These are phyloP conservation scores for Serendipita sp. DNA, from an alignment of 768 basidiomycete genomes.

Conservation along the genomic window DNA sequence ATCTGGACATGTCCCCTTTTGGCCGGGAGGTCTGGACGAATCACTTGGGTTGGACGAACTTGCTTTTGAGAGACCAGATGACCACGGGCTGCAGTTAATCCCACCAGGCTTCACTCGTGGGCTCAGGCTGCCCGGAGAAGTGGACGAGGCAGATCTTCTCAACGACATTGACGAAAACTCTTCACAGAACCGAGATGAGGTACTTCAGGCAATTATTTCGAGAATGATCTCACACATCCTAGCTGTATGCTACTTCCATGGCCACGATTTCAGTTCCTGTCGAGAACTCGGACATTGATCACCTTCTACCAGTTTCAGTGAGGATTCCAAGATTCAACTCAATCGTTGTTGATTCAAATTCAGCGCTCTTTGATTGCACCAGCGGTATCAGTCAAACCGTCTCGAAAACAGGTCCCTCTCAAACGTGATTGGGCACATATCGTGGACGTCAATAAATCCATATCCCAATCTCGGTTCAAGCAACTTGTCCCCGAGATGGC, in stretches of 20 bases:
- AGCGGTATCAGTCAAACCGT: not conserved
- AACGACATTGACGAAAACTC: conserved; percentile 8
- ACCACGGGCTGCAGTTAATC: conserved; percentile 36
- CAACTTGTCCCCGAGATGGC: conserved; percentile 96
- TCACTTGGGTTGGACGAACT: conserved; percentile 25
- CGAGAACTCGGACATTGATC: conserved; percentile 44
- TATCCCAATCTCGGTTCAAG: conserved; percentile 52
- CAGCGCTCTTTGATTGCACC: not conserved
- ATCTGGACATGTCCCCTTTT: conserved; percentile 82
- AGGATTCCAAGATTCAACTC: conserved; percentile 8
- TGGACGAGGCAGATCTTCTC: conserved; percentile 12
- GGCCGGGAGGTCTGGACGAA: conserved; percentile 83
- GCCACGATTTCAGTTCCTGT: not conserved
- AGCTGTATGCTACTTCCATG: not conserved
- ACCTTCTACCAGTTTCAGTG: conserved; percentile 44
- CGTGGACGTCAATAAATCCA: conserved; percentile 80
- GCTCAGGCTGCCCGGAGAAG: conserved; percentile 49
- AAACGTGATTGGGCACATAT: conserved; percentile 98
- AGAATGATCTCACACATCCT: not conserved
- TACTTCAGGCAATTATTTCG: not conserved
- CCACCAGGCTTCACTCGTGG: conserved; percentile 78
- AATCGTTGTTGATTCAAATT: not conserved
- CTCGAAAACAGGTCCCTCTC: conserved; percentile 18
- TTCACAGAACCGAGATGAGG: conserved; percentile 15
- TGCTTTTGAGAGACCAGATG: conserved; percentile 16